phyloP scores from a whole-genome alignment of 352 stramenopile genomes.

The Phytopythium chamaehyphon region DNA sequence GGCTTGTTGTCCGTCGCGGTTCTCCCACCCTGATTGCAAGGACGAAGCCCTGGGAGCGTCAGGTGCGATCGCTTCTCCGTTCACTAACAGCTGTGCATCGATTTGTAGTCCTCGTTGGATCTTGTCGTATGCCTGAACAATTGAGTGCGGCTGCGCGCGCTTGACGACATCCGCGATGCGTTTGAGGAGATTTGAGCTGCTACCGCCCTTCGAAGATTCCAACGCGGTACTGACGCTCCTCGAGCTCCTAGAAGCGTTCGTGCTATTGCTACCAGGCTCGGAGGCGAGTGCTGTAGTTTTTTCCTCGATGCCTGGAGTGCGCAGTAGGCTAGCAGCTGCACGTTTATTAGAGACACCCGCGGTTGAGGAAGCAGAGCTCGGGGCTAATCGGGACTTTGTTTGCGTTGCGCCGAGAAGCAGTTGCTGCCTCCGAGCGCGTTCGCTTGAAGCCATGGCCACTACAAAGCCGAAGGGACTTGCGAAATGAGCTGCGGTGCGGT shows the following conservation, averaged over 20 bases:
- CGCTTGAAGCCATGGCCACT: no score
- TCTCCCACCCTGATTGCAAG: constrained; percentile 7
- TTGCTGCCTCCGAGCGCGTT: no score
- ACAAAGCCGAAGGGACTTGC: no score
- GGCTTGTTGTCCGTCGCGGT: constrained; percentile 6
- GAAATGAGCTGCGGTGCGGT: no score
- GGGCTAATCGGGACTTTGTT: no score
- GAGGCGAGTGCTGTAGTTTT: no score
- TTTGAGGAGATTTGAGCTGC: not conserved
- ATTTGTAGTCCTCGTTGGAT: constrained; percentile 24
- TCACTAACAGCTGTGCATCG: constrained; percentile 27
- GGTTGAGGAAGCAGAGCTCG: no score
- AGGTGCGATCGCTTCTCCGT: constrained; percentile 24
- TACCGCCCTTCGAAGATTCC: not conserved
- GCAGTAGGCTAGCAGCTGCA: no score
- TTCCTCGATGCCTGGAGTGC: no score
- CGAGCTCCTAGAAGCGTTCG: not conserved
- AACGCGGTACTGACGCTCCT: not conserved
- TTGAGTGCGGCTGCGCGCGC: constrained; percentile 45
- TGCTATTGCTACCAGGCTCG: no score
- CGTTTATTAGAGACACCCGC: no score
- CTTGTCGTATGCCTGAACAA: constrained; percentile 55
- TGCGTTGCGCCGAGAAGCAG: no score
- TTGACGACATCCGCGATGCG: constrained; percentile 40
- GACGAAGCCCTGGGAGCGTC: constrained; percentile 14